These are phyloP conservation scores for Vanderwaltozyma tropicalis DNA, from an alignment of 805 yeast genomes.

Conservation along the genomic window DNA sequence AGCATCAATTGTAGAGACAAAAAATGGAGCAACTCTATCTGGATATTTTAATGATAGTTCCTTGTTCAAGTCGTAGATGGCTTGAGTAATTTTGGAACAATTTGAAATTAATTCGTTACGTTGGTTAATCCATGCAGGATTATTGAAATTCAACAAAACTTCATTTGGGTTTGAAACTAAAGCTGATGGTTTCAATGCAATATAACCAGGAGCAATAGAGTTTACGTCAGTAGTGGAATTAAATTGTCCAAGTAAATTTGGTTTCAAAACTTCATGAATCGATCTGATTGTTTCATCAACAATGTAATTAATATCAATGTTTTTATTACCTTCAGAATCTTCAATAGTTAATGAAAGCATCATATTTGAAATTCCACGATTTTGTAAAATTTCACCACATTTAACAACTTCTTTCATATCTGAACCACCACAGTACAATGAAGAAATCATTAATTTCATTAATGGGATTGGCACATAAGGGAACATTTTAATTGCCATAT, in stretches of 20 bases:
- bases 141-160: slow-evolving; percentile 50
- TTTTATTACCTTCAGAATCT: slow-evolving; percentile 72
- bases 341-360: slow-evolving; percentile 92
- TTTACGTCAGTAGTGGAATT: slow-evolving; percentile 37
- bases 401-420: slow-evolving; percentile 53
- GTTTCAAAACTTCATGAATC: slow-evolving; percentile 54
- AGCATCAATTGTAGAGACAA: slow-evolving; percentile 78
- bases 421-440: slow-evolving; percentile 87
- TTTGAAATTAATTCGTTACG: slow-evolving; percentile 54
- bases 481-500: slow-evolving; percentile 51
- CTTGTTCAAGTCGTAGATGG: slow-evolving; percentile 43
- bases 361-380: slow-evolving; percentile 82
- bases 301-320: slow-evolving; percentile 47
- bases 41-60: slow-evolving; percentile 44
- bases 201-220: slow-evolving; percentile 79
- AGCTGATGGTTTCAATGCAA: slow-evolving; percentile 91
- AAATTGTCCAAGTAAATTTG: slow-evolving; percentile 57
- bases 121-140: slow-evolving; percentile 42
- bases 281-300: slow-evolving; percentile 57
- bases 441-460: slow-evolving; percentile 64
- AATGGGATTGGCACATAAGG: slow-evolving; percentile 67
- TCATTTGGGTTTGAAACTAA: slow-evolving; percentile 66
- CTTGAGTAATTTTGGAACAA: slow-evolving; percentile 53
- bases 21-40: slow-evolving; percentile 57
- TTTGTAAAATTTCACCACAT: slow-evolving; percentile 57